These are phyloP conservation scores for Talaromyces funiculosus DNA, from an alignment of 2,329 filamentous ascomycete genomes.

Conservation along the genomic window DNA sequence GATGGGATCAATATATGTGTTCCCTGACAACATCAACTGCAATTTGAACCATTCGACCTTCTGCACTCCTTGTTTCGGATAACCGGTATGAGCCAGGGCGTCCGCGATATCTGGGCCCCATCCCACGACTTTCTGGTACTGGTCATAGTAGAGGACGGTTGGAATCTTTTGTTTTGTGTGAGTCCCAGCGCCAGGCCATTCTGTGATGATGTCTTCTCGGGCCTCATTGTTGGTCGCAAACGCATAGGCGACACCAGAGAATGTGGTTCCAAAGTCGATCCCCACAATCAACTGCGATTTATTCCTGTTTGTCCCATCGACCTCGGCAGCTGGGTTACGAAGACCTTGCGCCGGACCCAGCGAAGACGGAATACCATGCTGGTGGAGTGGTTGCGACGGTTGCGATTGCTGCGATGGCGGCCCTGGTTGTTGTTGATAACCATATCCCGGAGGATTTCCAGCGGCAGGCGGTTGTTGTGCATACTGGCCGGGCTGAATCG, in stretches of 20 bases:
- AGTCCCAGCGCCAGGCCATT: conserved; percentile 96
- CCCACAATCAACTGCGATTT: conserved; percentile 98
- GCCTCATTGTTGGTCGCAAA: conserved; percentile 94
- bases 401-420: conserved; percentile 18
- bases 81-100: conserved; percentile 90
- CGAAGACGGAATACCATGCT: conserved; percentile 24
- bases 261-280: conserved; percentile 98
- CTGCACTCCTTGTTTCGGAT: conserved; percentile 94
- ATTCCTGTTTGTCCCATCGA: conserved; percentile 80
- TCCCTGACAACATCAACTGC: conserved; percentile 96
- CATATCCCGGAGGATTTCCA: conserved; percentile 42
- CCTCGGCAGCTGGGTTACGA: conserved; percentile 52
- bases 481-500: conserved; percentile 50
- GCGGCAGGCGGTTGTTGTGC: conserved; percentile 41
- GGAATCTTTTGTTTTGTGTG: conserved; percentile 99
- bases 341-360: conserved; percentile 24
- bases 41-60: conserved; percentile 99
- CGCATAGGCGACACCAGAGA: conserved; percentile 91
- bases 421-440: conserved; percentile 34
- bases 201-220: conserved; percentile 97
- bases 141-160: conserved; percentile 98
- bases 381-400: conserved; percentile 8
- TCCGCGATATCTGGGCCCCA: conserved; percentile 99
- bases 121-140: conserved; percentile 98
- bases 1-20: conserved; percentile 98